Conservation (phyloP, 176 grass and related monocot genomes). For the Aegilops longissima region DNA sequence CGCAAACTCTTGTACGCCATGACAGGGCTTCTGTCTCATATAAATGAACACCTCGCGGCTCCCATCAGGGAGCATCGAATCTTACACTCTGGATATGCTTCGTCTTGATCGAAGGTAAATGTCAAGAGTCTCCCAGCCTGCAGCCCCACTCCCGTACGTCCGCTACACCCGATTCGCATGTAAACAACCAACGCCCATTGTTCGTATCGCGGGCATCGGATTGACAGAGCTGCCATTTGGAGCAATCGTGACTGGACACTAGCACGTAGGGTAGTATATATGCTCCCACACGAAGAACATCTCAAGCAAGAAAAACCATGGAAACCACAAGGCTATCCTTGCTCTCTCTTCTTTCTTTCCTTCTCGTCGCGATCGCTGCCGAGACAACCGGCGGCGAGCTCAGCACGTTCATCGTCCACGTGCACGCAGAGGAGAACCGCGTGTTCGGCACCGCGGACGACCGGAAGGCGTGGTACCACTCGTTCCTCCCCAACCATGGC, state of each 20-base stretch:
- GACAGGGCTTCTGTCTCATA: no score
- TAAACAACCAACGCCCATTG: no score
- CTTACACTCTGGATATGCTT: no score
- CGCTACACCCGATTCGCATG: no score
- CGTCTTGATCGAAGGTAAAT: no score
- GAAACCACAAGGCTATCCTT: not conserved
- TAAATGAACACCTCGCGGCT: no score
- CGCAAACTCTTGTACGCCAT: no score
- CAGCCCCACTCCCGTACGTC: no score
- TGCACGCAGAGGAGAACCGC: not conserved
- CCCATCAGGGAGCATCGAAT: no score
- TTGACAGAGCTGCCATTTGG: not conserved
- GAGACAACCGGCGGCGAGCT: not conserved
- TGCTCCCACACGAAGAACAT: not conserved
- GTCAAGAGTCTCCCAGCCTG: no score
- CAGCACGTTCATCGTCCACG: slow-evolving; percentile 26
- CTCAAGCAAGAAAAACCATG: not conserved
- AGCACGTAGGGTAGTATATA: not conserved
- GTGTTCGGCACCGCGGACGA: not conserved
- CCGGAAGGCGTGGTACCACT: slow-evolving; percentile 22
- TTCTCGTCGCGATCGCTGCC: not conserved
- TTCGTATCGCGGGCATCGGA: not conserved
- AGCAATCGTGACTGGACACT: not conserved
- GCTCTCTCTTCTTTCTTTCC: not conserved
- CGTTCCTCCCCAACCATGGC: slow-evolving; percentile 6